These are phyloP conservation scores for Rhizopogon roseolus DNA, from an alignment of 768 basidiomycete species.

Conservation along the genomic window DNA sequence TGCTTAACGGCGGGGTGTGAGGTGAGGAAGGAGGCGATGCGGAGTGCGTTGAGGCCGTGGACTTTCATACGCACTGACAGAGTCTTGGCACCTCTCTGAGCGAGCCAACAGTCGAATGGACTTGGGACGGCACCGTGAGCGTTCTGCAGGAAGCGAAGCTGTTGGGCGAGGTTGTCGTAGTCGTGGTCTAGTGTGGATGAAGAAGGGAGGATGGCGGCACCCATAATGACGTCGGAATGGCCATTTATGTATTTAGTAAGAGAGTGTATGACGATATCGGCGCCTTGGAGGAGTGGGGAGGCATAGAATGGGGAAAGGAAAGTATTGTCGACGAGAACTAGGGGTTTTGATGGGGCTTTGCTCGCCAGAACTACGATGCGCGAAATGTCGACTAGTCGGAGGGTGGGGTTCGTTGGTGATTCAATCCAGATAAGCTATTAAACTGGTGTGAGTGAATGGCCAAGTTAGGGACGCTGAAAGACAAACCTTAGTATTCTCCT, in stretches of 20 bases:
- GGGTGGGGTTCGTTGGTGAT: constrained; percentile 91
- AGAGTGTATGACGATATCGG: constrained; percentile 81
- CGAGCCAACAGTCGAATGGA: constrained; percentile 86
- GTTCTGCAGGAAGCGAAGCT: constrained; percentile 86
- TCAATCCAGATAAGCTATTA: constrained; percentile 89
- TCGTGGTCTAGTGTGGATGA: constrained; percentile 13
- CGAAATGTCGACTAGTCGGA: constrained; percentile 78
- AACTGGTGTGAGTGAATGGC: background rate
- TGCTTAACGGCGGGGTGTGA: constrained; percentile 57
- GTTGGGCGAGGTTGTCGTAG: constrained; percentile 41
- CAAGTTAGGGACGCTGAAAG: background rate
- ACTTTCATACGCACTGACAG: constrained; percentile 83
- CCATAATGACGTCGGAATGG: constrained; percentile 92
- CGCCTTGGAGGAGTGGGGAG: constrained; percentile 79
- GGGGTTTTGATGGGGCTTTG: constrained; percentile 57
- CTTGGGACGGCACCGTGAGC: constrained; percentile 82
- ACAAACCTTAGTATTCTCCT: constrained; percentile 76
- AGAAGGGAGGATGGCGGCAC: constrained; percentile 67
- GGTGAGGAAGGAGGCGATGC: constrained; percentile 61
- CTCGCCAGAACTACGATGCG: constrained; percentile 64
- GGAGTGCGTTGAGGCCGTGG: constrained; percentile 80
- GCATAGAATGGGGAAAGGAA: constrained; percentile 91
- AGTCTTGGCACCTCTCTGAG: constrained; percentile 88
- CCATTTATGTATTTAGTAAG: constrained; percentile 93
- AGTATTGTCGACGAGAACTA: constrained; percentile 91